A percentile compares a stretch with the other conserved stretches of the same genome.
phyloP scores from a whole-genome alignment of 2,329 filamentous ascomycete genomes.

The Sporothrix pallida region DNA sequence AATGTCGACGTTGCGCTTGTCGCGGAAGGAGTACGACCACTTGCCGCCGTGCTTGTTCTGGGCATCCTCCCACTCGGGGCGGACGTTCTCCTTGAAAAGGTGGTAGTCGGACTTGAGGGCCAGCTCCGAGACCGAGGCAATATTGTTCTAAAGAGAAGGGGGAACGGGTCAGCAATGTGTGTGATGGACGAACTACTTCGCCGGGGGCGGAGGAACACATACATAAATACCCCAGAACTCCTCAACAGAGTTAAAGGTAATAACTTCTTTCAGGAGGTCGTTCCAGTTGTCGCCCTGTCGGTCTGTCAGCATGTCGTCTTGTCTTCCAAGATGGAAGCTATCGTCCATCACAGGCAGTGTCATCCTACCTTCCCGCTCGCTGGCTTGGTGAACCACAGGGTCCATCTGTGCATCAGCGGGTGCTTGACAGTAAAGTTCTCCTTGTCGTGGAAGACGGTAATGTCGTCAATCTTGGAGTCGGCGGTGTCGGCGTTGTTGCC shows the following conservation, averaged over 20 bases:
- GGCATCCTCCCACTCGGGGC: constrained; percentile 96
- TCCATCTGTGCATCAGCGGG: constrained; percentile 96
- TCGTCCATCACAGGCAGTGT: not conserved
- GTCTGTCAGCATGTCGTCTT: constrained; percentile 35
- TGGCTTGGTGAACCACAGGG: constrained; percentile 99
- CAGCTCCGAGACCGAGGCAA: constrained; percentile 92
- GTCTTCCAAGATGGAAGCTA: not conserved
- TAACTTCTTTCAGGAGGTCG: constrained; percentile 96
- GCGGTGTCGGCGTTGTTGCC: constrained; percentile 56
- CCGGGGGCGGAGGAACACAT: constrained; percentile 50
- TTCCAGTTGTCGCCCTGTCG: constrained; percentile 97
- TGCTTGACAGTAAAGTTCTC: constrained; percentile 99
- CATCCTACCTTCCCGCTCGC: constrained; percentile 82
- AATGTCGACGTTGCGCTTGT: constrained; percentile 89
- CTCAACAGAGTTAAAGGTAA: constrained; percentile 97
- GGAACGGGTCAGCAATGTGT: constrained; percentile 31
- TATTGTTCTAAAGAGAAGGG: constrained; percentile 80
- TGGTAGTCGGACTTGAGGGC: constrained; percentile 99
- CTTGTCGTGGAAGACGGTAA: constrained; percentile 97
- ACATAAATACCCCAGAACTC: constrained; percentile 99
- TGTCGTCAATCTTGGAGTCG: constrained; percentile 63
- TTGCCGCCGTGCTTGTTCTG: constrained; percentile 99
- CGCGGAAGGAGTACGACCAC: constrained; percentile 98
- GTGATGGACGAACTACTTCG: not conserved
- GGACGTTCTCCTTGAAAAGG: constrained; percentile 96